Base-by-base conservation (phyloP, 495 filamentous ascomycete genomes). In the Rhizodiscina lignyota region DNA sequence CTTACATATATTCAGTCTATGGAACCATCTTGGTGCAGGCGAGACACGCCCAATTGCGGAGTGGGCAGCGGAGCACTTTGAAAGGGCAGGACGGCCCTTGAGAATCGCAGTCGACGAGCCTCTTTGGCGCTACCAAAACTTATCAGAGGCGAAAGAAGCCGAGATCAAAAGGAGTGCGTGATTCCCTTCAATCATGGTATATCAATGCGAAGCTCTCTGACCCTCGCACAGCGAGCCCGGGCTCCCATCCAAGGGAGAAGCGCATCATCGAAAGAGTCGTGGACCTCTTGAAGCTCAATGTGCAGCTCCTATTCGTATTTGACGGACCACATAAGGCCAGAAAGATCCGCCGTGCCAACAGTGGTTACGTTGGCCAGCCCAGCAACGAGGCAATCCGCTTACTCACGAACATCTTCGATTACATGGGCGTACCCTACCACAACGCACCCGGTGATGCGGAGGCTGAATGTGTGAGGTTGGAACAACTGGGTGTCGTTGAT, bases 401-500 rank as follows among this genome's bases (percentile, higher is more conserved):
- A 8, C 13, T 27, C 6, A 27, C 6, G 13, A 72, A 79, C 32
- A 56, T 94, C 3, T 72, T 97, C 4, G 72, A 76, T 32, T 60
- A 83, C 3, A 93, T 96, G 54, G 83, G 79, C 8, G 86, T 93
- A 45, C 72, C 77, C 1, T 70, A 70, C 30, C 83, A 94, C 52
- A 72, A 77, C 44, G 91, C 91, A 1, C 91, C 89, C 0, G 91
- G 89, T 11, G 91, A 99, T 48, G 91, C 91, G 1, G 91, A 99
- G 49, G 91, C 91, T 0, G 91, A 99, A 58, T 96, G 91, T 40
- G 89, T 91, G 0, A 54, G 84, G 2, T 53, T 99, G 16, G 85
- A 99, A 52, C 65, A 68, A 37, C 67, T 72, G 19, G 84, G 85
- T 0, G 63, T 94, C 30, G 91, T 96, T 2, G 91, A 99, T 55